Percentiles rank a stretch among this genome's conserved stretches.
Conservation (phyloP, 2,329 filamentous ascomycete genomes). For the Chaetomium sp. region DNA sequence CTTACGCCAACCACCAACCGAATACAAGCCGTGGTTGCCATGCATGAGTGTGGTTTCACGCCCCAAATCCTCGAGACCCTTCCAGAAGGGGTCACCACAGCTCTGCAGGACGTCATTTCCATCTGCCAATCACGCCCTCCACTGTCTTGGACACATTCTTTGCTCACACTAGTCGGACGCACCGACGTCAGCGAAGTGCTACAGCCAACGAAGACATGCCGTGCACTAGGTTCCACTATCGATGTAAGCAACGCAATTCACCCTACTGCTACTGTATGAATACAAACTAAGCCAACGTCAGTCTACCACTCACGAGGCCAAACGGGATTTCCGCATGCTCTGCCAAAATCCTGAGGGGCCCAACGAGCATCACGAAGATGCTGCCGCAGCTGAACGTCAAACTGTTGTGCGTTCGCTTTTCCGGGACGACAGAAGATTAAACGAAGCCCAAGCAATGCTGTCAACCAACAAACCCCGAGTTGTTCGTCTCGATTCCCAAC, state of each 20-base stretch:
- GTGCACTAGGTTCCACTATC: slow-evolving; percentile 32
- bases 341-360: slow-evolving; percentile 60
- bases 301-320: slow-evolving; percentile 58
- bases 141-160: slow-evolving; percentile 62
- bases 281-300: slow-evolving; percentile 29
- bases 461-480: slow-evolving; percentile 75
- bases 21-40: slow-evolving; percentile 63
- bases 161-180: slow-evolving; percentile 71
- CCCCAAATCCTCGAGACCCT: slow-evolving; percentile 67
- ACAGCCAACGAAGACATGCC: slow-evolving; percentile 38
- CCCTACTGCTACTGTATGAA: neutral
- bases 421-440: slow-evolving; percentile 80
- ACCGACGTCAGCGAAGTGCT: slow-evolving; percentile 71
- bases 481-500: slow-evolving; percentile 68
- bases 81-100: slow-evolving; percentile 74
- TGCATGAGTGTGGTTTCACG: slow-evolving; percentile 64
- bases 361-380: slow-evolving; percentile 61
- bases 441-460: slow-evolving; percentile 78
- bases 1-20: slow-evolving; percentile 46
- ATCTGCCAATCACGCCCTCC: slow-evolving; percentile 78
- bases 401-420: slow-evolving; percentile 82
- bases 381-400: slow-evolving; percentile 76
- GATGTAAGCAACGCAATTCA: slow-evolving; percentile 31
- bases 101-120: slow-evolving; percentile 77
- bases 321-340: slow-evolving; percentile 71